Conservation (phyloP, 2,329 filamentous ascomycete species). For the Clonostachys sp. region DNA sequence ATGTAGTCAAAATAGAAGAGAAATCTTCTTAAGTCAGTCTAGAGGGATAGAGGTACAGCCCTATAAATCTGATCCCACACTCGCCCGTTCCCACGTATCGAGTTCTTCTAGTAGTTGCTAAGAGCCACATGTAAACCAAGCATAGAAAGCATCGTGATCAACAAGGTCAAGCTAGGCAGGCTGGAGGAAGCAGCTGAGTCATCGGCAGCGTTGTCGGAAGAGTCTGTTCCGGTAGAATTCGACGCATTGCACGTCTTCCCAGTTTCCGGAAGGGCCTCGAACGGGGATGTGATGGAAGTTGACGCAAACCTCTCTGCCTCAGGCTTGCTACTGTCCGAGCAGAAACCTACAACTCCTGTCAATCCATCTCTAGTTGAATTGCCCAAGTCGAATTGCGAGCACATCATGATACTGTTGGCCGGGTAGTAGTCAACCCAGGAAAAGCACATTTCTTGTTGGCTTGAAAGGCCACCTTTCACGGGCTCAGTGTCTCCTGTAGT, state of each 20-base stretch:
- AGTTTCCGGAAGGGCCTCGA: not conserved
- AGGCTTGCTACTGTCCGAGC: not conserved
- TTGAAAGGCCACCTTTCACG: not conserved
- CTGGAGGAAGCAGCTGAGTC: not conserved
- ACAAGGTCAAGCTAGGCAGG: not conserved
- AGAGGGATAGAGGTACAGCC: not conserved
- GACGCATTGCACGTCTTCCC: not conserved
- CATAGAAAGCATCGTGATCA: not conserved
- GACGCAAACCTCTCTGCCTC: not conserved
- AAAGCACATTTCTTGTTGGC: slow-evolving; percentile 3
- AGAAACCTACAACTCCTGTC: not conserved
- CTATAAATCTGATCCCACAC: not conserved
- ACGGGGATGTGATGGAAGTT: not conserved
- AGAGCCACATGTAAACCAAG: not conserved
- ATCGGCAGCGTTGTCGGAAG: not conserved
- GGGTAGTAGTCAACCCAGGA: slow-evolving; percentile 4
- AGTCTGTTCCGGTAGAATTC: not conserved
- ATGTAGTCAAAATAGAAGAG: not conserved
- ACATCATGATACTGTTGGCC: not conserved
- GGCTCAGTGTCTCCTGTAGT: slow-evolving; percentile 1
- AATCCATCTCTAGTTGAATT: not conserved
- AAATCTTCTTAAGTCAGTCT: not conserved
- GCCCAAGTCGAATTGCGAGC: not conserved
- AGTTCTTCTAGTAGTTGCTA: not conserved
- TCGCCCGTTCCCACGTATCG: not conserved